Conservation (phyloP, 164 flowering plant species). For the Stephania cephalantha region DNA sequence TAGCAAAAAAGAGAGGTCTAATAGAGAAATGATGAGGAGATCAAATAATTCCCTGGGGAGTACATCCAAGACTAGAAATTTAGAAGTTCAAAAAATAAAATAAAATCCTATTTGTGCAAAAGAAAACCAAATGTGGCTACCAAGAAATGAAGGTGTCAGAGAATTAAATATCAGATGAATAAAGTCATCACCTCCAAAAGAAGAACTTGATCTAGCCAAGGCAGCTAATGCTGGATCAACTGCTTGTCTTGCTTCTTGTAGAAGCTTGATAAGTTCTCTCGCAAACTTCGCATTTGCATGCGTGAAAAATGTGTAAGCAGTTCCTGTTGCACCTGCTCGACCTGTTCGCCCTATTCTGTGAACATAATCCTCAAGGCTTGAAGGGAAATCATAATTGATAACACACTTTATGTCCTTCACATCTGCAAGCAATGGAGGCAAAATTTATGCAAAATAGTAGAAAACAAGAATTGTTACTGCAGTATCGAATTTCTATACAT, state of each 20-base stretch:
- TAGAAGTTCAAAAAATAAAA: background rate
- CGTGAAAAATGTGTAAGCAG: slow-evolving; percentile 78
- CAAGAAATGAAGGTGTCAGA: background rate
- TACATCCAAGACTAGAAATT: background rate
- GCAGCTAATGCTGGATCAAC: slow-evolving; percentile 59
- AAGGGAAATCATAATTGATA: slow-evolving; percentile 89
- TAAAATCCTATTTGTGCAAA: background rate
- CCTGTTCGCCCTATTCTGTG: slow-evolving; percentile 99
- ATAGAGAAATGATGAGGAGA: background rate
- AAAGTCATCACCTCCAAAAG: slow-evolving; percentile 40
- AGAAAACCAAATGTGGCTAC: background rate
- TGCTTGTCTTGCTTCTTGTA: slow-evolving; percentile 79
- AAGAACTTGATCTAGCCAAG: slow-evolving; percentile 48
- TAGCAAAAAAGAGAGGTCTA: background rate
- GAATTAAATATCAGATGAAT: background rate
- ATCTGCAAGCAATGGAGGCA: slow-evolving; percentile 51
- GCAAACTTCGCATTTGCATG: slow-evolving; percentile 76
- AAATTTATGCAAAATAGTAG: background rate
- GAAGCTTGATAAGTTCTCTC: slow-evolving; percentile 71
- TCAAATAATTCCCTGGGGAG: background rate
- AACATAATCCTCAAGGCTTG: slow-evolving; percentile 92
- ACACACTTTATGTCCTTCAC: slow-evolving; percentile 99
- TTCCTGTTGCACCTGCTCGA: slow-evolving; percentile 95
- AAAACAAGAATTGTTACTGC: background rate
- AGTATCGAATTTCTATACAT: slow-evolving; percentile 3